A percentile compares a stretch with the other conserved stretches of the same genome.
Evolutionary conservation across 345 rosid species (phyloP).

Genomic region (Garcia nutans): DNA sequence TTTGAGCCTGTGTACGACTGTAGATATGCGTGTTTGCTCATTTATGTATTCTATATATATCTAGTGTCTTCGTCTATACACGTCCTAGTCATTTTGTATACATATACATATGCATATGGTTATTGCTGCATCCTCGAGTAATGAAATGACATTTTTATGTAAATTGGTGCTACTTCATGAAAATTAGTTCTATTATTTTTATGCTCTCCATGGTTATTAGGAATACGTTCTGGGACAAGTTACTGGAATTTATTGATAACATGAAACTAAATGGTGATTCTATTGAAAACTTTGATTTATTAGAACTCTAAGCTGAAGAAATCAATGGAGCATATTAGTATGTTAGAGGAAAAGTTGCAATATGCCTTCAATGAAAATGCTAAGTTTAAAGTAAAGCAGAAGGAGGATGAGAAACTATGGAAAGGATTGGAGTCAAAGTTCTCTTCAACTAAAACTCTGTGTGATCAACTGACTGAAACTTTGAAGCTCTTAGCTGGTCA

Average conservation of each 20-base stretch:
- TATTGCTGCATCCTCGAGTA: background rate
- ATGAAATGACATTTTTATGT: background rate
- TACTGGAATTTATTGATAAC: slow-evolving; percentile 1
- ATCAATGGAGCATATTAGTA: slow-evolving; percentile 54
- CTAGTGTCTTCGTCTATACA: too few relatives aligned
- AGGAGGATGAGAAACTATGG: slow-evolving; percentile 93
- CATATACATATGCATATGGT: background rate
- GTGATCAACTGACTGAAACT: slow-evolving; percentile 83
- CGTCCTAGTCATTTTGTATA: background rate
- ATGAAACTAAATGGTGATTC: slow-evolving; percentile 13
- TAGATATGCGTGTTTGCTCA: background rate
- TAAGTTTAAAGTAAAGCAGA: slow-evolving; percentile 81
- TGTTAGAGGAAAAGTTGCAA: slow-evolving; percentile 82
- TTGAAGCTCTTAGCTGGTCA: slow-evolving; percentile 71
- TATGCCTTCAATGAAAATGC: slow-evolving; percentile 86
- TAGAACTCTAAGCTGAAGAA: slow-evolving; percentile 84
- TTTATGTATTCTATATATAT: slow-evolving; percentile 4
- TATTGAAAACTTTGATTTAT: slow-evolving; percentile 14
- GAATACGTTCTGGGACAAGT: background rate
- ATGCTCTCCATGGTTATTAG: background rate
- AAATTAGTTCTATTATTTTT: background rate
- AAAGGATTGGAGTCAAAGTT: slow-evolving; percentile 82
- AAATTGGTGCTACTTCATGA: slow-evolving; percentile 1
- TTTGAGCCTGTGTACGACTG: background rate
- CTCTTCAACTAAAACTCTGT: slow-evolving; percentile 76